Base-by-base conservation (phyloP, 495 filamentous ascomycete species). In the Aspergillus panamensis region DNA sequence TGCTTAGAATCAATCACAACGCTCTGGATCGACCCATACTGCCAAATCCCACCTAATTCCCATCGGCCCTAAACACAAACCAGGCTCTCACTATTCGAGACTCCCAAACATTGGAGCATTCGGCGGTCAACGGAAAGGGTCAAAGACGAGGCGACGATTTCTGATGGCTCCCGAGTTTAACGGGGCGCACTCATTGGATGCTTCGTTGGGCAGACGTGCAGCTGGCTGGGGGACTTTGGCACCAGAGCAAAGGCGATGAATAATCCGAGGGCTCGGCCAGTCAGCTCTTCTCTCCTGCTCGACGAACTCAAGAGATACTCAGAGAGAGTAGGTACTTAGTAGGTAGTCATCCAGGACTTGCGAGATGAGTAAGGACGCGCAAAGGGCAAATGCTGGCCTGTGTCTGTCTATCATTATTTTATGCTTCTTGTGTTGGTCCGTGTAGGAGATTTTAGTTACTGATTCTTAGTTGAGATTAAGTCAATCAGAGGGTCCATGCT, bases 161-260 rank as follows among this genome's bases (percentile, higher is more conserved):
- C 65, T 69, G 57, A 60, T 44, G 48, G 53, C 51, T 69, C 51
- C 69, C 69, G 69, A 69, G 69, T 59, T 70, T 68, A 56, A 67
- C 62, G 62, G 37, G 42, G 25, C 14, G 19, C 61, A 37, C 50
- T 69, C 52, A 79, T 79, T 79, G 75, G 76, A 73, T 75, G 76
- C 76, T 77, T 70, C 66, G 66, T 79, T 79, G 76, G 76, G 76
- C 76, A 79, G 71, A 74, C 75, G 57, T 79, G 76, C 76, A 75
- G 66, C 59, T 55, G 44, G 55, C 50, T 43, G 57, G 54, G 58
- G 52, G 35, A 57, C 44, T 54, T 53, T 58, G 45, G 54, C 52
- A 37, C 53, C 57, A 33, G 25, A 45, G 42, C n/a, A 20, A 45
- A 45, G 8, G 17, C 14, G 42, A 45, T 45, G 42, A 45, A 19